phyloP scores from a whole-genome alignment of 768 basidiomycete species.

The Roridomyces roridus region DNA sequence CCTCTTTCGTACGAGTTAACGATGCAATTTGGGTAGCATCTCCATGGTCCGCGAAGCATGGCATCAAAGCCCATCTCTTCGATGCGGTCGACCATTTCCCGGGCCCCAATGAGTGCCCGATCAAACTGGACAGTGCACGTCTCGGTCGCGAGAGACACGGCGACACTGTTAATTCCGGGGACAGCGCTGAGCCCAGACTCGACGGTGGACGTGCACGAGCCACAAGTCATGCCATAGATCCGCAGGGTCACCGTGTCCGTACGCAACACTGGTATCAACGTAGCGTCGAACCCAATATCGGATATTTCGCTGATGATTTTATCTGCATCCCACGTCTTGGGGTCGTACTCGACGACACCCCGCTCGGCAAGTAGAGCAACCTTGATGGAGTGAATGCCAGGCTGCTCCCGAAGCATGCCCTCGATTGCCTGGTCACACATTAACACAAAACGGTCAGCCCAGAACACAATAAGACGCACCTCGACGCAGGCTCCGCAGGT shows the following conservation, averaged over 20 bases:
- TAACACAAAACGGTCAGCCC: neutral
- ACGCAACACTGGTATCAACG: constrained; percentile 67
- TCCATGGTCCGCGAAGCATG: constrained; percentile 78
- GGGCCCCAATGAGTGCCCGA: constrained; percentile 69
- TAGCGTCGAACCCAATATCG: constrained; percentile 92
- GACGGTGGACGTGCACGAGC: constrained; percentile 79
- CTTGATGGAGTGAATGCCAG: constrained; percentile 90
- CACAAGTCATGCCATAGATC: constrained; percentile 92
- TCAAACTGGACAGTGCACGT: constrained; percentile 81
- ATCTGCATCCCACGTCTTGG: constrained; percentile 76
- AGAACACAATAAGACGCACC: constrained; percentile 48
- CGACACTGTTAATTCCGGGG: constrained; percentile 76
- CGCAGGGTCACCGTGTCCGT: constrained; percentile 76
- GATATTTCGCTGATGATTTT: constrained; percentile 88
- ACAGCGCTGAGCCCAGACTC: constrained; percentile 70
- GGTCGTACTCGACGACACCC: constrained; percentile 89
- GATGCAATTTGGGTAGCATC: constrained; percentile 87
- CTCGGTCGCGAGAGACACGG: constrained; percentile 79
- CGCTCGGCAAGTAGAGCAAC: constrained; percentile 98
- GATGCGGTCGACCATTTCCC: constrained; percentile 89
- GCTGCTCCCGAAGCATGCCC: constrained; percentile 77
- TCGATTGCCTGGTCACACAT: constrained; percentile 72
- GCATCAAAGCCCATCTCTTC: constrained; percentile 93
- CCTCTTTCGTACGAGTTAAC: constrained; percentile 88
- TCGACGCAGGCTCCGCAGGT: constrained; percentile 90